These are phyloP conservation scores for Hypoxylon lienhwacheense DNA, from an alignment of 495 filamentous ascomycete species.

Conservation along the genomic window DNA sequence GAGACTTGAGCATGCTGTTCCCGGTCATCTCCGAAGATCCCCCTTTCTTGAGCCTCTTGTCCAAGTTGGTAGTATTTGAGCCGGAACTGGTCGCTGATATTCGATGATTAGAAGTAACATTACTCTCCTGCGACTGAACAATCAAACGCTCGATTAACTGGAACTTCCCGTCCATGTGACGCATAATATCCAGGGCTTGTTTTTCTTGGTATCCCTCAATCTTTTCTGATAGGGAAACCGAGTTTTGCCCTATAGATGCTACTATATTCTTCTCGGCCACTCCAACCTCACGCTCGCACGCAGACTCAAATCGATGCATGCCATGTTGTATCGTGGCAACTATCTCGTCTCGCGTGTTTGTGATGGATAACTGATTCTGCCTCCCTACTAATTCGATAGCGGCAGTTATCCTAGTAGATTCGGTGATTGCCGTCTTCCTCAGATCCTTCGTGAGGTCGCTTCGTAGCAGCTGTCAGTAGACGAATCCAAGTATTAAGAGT, in stretches of 20 bases:
- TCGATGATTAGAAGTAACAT: neutral
- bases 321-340: neutral
- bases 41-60: neutral
- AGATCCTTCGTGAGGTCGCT: constrained; percentile 13
- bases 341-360: neutral
- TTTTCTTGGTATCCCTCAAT: neutral
- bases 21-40: neutral
- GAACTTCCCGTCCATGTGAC: constrained; percentile 4
- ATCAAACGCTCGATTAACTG: no score
- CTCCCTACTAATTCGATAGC: neutral
- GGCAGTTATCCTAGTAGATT: neutral
- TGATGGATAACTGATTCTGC: constrained; percentile 7
- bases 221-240: neutral
- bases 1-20: neutral
- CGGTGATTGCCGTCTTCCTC: neutral
- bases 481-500: neutral
- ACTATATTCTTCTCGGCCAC: neutral
- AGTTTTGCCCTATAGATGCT: neutral
- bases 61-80: no score
- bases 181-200: neutral
- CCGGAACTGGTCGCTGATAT: neutral
- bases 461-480: neutral
- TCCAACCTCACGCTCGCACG: neutral
- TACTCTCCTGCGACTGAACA: neutral
- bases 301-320: neutral